A percentile compares a stretch with the other conserved stretches of the same genome.
Conservation (phyloP, 164 flowering plant species). For the Santalum album region DNA sequence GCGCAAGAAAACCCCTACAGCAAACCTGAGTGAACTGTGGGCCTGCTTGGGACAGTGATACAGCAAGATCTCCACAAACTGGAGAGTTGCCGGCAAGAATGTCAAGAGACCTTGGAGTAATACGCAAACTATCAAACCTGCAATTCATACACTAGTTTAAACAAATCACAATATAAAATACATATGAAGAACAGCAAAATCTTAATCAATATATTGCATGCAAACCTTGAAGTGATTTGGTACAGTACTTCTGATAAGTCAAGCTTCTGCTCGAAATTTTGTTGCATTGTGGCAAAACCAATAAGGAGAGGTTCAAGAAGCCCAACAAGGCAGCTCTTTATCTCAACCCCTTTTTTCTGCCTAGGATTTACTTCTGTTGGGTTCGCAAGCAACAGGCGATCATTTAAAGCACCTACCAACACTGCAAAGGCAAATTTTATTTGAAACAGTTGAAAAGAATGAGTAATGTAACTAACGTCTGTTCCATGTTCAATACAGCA, state of each 20-base stretch:
- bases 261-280: slow-evolving; percentile 90
- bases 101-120: slow-evolving; percentile 97
- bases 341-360: slow-evolving; percentile 88
- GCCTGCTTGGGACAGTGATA: slow-evolving; percentile 91
- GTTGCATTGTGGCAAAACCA: slow-evolving; percentile 97
- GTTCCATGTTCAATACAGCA: too few relatives aligned
- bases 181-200: neutral
- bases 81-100: slow-evolving; percentile 93
- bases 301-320: slow-evolving; percentile 98
- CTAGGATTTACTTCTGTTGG: slow-evolving; percentile 84
- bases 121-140: slow-evolving; percentile 95
- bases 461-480: too few relatives aligned
- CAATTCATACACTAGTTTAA: slow-evolving; percentile 9
- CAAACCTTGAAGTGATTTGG: slow-evolving; percentile 94
- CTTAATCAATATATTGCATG: neutral
- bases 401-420: slow-evolving; percentile 89
- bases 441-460: slow-evolving; percentile 5
- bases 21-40: slow-evolving; percentile 97
- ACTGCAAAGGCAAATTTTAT: slow-evolving; percentile 41
- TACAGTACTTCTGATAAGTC: slow-evolving; percentile 85
- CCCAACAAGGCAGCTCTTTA: slow-evolving; percentile 89
- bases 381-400: slow-evolving; percentile 73
- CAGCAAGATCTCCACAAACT: slow-evolving; percentile 98
- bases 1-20: neutral
- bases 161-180: neutral